A percentile compares a stretch with the other conserved stretches of the same genome.
Conservation (phyloP, 345 rosid genomes). For the Citrus reticulata region DNA sequence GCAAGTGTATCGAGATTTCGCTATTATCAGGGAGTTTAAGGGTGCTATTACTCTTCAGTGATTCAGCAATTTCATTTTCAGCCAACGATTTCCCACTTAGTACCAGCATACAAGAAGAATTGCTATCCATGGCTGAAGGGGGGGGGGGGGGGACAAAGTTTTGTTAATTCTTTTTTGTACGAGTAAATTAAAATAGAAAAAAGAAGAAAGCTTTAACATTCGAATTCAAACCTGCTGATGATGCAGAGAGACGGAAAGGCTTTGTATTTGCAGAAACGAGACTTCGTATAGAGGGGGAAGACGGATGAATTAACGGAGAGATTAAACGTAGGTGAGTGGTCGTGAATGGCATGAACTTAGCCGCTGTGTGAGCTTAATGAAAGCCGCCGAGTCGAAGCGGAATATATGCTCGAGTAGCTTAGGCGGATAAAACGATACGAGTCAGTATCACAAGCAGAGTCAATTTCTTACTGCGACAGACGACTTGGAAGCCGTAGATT, state of each 20-base stretch:
- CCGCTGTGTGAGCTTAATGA: background rate
- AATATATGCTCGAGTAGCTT: background rate
- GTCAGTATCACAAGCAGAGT: background rate
- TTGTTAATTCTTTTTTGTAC: background rate
- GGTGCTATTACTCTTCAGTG: conserved; percentile 37
- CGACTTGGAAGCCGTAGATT: background rate
- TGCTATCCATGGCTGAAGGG: conserved; percentile 50
- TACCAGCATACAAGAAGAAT: conserved; percentile 40
- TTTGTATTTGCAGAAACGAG: background rate
- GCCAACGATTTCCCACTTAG: conserved; percentile 60
- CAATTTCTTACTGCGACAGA: background rate
- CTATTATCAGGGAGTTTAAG: conserved; percentile 48
- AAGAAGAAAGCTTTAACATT: background rate
- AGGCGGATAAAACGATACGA: background rate
- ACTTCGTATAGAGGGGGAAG: conserved; percentile 6
- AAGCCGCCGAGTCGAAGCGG: background rate
- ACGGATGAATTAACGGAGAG: background rate
- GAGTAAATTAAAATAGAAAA: conserved; percentile 6
- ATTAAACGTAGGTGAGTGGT: conserved; percentile 12
- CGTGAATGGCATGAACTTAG: background rate
- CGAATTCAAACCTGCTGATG: conserved; percentile 4
- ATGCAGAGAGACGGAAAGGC: background rate
- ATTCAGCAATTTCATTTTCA: conserved; percentile 47
- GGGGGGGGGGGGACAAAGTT: background rate
- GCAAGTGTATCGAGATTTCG: conserved; percentile 34